These are phyloP conservation scores for Paramecium biaurelia DNA, from an alignment of 73 alveolate genomes.

Conservation along the genomic window DNA sequence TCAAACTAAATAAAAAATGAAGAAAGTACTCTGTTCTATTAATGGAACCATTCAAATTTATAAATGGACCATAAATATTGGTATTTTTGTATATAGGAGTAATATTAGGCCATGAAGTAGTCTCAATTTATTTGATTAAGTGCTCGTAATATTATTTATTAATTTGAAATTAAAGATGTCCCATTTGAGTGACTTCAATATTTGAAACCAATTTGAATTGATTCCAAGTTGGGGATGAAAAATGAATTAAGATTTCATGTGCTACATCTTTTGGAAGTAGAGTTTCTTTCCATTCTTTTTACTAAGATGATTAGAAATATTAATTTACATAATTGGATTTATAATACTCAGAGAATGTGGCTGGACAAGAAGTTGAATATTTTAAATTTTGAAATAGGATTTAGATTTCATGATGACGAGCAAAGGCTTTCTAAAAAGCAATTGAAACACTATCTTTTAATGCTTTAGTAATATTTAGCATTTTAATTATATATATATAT, in stretches of 20 bases:
- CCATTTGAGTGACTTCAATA: neutral
- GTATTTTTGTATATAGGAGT: neutral
- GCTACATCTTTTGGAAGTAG: neutral
- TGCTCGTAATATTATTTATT: neutral
- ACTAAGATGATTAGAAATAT: neutral
- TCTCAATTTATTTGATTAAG: neutral
- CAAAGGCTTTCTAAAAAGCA: neutral
- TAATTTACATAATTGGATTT: neutral
- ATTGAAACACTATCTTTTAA: neutral
- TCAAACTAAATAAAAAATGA: neutral
- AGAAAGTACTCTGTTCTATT: neutral
- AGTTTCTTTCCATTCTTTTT: slow-evolving; percentile 35
- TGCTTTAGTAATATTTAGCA: neutral
- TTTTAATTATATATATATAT: neutral
- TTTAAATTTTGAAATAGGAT: neutral
- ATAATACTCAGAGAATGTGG: neutral
- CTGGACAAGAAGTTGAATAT: neutral
- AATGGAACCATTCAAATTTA: neutral
- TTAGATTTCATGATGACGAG: neutral
- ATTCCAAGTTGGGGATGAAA: neutral
- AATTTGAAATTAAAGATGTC: neutral
- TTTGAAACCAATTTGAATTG: neutral
- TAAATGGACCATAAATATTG: neutral
- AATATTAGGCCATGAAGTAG: neutral
- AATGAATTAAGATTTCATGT: neutral